Percentiles rank a stretch among this genome's conserved stretches.
Evolutionary conservation across 2,329 filamentous ascomycete species (phyloP).

Genomic region (Exserohilum rostratum): DNA sequence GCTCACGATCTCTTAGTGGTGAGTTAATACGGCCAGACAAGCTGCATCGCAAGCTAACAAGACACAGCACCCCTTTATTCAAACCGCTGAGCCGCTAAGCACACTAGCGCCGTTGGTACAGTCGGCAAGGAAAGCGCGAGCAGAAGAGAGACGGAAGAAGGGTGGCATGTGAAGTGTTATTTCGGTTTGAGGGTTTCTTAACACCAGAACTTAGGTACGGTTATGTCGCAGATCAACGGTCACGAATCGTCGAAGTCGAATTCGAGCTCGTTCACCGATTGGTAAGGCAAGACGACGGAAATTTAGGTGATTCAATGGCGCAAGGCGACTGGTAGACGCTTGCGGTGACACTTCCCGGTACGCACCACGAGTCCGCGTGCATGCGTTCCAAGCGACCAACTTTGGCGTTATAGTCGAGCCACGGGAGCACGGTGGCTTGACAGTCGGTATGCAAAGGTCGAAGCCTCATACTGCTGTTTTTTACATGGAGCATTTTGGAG

Average conservation of each 20-base stretch:
- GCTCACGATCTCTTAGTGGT: constrained; percentile 93
- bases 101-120: constrained; percentile 86
- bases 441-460: constrained; percentile 16
- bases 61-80: constrained; percentile 56
- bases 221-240: constrained; percentile 23
- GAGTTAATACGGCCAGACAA: constrained; percentile 49
- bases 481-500: constrained; percentile 14
- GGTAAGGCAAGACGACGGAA: constrained; percentile 33
- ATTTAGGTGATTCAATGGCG: constrained; percentile 9
- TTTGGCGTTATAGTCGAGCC: constrained; percentile 5
- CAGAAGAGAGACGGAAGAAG: constrained; percentile 70
- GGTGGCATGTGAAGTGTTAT: constrained; percentile 48
- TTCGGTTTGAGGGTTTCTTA: constrained; percentile 33
- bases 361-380: constrained; percentile 7
- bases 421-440: constrained; percentile 9
- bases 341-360: not conserved
- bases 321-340: constrained; percentile 1
- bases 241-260: constrained; percentile 24
- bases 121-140: constrained; percentile 82
- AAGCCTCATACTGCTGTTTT: constrained; percentile 15
- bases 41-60: constrained; percentile 14
- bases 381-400: not conserved
- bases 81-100: constrained; percentile 59
- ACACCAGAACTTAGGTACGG: constrained; percentile 32
- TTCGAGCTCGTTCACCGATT: constrained; percentile 36